phyloP scores from a whole-genome alignment of 805 yeast species.

The Saccharomycopsis fermentans region DNA sequence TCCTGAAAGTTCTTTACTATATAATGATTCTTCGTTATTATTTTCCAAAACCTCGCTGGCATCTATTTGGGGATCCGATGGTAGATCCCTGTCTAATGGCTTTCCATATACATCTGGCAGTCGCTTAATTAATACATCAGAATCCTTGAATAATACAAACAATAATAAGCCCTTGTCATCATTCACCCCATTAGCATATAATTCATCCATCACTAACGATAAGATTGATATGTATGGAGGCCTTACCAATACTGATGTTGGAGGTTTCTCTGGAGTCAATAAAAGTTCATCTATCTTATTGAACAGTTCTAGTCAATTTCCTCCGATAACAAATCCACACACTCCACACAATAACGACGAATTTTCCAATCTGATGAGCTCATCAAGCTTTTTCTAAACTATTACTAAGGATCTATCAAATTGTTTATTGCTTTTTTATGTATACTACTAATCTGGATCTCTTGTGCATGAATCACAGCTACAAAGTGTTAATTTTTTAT shows the following conservation, averaged over 20 bases:
- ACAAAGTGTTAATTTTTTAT: background rate
- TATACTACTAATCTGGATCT: background rate
- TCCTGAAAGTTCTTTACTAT: background rate
- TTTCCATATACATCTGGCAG: background rate
- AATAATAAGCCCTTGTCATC: background rate
- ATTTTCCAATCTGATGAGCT: background rate
- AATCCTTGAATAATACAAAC: background rate
- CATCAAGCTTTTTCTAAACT: background rate
- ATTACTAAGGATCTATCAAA: background rate
- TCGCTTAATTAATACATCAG: background rate
- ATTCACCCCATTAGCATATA: background rate
- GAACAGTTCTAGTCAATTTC: background rate
- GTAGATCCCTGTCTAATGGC: background rate
- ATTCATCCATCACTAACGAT: background rate
- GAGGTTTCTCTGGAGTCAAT: background rate
- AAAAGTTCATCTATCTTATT: background rate
- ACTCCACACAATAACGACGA: background rate
- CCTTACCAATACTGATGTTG: background rate
- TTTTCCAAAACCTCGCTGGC: background rate
- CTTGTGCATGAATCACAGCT: background rate
- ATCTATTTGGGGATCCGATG: background rate
- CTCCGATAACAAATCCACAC: background rate
- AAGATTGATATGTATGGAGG: background rate
- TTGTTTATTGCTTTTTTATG: background rate
- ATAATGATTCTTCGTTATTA: background rate